These are phyloP conservation scores for Saccharomycopsis hybrid DNA, from an alignment of 1,139 yeast genomes.

Conservation along the genomic window DNA sequence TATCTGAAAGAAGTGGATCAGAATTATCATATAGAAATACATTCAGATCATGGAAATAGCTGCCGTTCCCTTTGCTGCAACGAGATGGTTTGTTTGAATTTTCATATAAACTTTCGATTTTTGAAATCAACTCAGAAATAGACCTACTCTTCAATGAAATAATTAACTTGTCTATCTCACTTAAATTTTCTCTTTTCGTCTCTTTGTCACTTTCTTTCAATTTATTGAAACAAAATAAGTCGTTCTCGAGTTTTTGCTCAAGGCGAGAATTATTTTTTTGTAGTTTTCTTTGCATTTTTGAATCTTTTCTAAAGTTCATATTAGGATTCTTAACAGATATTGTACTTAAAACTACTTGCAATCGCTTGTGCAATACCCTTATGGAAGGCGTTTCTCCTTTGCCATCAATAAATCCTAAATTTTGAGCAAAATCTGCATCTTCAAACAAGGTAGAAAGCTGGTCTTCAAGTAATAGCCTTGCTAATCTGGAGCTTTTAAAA, in stretches of 20 bases:
- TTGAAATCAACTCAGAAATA: slow-evolving; percentile 5
- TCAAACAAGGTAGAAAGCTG: slow-evolving; percentile 1
- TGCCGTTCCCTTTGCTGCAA: not conserved
- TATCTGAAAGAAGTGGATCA: slow-evolving; percentile 17
- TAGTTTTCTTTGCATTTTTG: too few relatives aligned
- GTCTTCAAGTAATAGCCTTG: slow-evolving; percentile 15
- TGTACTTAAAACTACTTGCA: too few relatives aligned
- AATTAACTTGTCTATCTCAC: slow-evolving; percentile 6
- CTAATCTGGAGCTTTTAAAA: slow-evolving; percentile 12
- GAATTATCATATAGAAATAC: too few relatives aligned
- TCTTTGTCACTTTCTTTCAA: slow-evolving; percentile 3
- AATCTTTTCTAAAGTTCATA: too few relatives aligned
- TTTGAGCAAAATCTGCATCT: slow-evolving; percentile 4
- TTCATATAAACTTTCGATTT: slow-evolving; percentile 14
- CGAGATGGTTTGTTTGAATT: slow-evolving; percentile 7
- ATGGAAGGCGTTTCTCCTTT: too few relatives aligned
- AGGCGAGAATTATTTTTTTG: too few relatives aligned
- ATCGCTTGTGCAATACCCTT: too few relatives aligned
- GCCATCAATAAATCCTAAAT: too few relatives aligned
- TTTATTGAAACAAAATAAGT: slow-evolving; percentile 9
- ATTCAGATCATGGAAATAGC: slow-evolving; percentile 1
- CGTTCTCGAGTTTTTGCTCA: slow-evolving; percentile 2
- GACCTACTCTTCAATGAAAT: slow-evolving; percentile 2
- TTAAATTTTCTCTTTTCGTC: slow-evolving; percentile 1
- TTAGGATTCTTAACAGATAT: too few relatives aligned